Evolutionary conservation across 352 stramenopile genomes (phyloP).

Genomic region (Pythium sp.): DNA sequence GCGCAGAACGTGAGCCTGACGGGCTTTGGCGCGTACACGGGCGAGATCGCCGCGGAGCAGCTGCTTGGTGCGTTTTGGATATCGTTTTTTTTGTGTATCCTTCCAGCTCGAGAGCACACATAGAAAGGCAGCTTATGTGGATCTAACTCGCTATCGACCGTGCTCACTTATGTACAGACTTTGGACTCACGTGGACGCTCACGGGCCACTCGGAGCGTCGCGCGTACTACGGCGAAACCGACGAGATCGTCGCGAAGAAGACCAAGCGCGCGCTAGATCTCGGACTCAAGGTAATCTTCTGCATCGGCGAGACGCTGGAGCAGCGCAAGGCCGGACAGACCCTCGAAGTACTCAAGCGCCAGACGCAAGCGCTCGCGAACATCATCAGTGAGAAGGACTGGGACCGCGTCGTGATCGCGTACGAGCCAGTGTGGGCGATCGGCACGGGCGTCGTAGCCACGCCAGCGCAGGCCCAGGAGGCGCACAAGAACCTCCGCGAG

Average conservation of each 20-base stretch:
- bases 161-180: slow-evolving; percentile 31
- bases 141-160: background rate
- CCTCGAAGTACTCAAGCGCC: slow-evolving; percentile 91
- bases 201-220: slow-evolving; percentile 93
- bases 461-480: slow-evolving; percentile 93
- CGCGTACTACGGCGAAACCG: slow-evolving; percentile 89
- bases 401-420: slow-evolving; percentile 91
- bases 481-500: slow-evolving; percentile 82
- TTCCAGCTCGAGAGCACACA: background rate
- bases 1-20: slow-evolving; percentile 85
- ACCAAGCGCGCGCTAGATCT: slow-evolving; percentile 88
- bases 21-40: slow-evolving; percentile 90
- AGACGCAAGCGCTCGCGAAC: slow-evolving; percentile 92
- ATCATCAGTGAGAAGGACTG: slow-evolving; percentile 84
- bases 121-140: background rate
- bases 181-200: slow-evolving; percentile 77
- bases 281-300: slow-evolving; percentile 94
- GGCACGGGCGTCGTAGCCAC: slow-evolving; percentile 96
- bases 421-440: slow-evolving; percentile 98
- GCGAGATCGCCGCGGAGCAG: slow-evolving; percentile 89
- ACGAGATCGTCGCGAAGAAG: slow-evolving; percentile 94
- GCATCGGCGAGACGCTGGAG: slow-evolving; percentile 95
- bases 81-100: background rate
- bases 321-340: slow-evolving; percentile 88
- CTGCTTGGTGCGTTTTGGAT: slow-evolving; percentile 44